These are phyloP conservation scores for Vachellia collinsii DNA, from an alignment of 306 rosid species.

Conservation along the genomic window DNA sequence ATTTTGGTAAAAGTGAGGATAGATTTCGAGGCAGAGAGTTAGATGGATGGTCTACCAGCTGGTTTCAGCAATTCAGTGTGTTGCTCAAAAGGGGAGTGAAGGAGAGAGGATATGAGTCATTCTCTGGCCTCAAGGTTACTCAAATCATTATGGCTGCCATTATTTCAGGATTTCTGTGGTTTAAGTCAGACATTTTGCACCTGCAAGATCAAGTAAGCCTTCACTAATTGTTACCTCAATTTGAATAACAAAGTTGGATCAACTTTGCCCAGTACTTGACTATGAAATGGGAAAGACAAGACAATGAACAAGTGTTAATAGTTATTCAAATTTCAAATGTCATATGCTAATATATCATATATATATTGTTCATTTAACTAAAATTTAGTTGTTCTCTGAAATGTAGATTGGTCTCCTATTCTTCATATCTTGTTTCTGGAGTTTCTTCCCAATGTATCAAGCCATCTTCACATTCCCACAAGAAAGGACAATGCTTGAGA, in stretches of 20 bases:
- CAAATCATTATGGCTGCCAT: slow-evolving; percentile 57
- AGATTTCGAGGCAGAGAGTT: slow-evolving; percentile 39
- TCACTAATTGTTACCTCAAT: not conserved
- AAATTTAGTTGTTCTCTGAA: not conserved
- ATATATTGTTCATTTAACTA: not conserved
- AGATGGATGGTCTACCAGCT: slow-evolving; percentile 63
- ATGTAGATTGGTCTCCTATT: slow-evolving; percentile 68
- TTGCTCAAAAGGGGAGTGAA: slow-evolving; percentile 68
- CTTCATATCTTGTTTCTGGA: slow-evolving; percentile 60
- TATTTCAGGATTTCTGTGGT: slow-evolving; percentile 73
- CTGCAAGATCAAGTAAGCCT: slow-evolving; percentile 69
- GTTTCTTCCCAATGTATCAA: slow-evolving; percentile 54
- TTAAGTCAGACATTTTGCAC: slow-evolving; percentile 51
- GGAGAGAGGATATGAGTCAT: slow-evolving; percentile 62
- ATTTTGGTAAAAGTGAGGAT: slow-evolving; percentile 19
- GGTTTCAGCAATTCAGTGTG: slow-evolving; percentile 72
- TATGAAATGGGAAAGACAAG: not conserved
- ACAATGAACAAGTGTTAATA: not conserved
- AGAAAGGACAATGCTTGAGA: slow-evolving; percentile 61
- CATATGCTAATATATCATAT: too few relatives aligned
- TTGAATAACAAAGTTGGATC: not conserved
- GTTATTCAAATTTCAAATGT: not conserved
- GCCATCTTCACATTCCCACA: slow-evolving; percentile 74
- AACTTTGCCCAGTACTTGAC: not conserved
- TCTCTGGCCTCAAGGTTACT: slow-evolving; percentile 53